Percentiles rank a stretch among this genome's conserved stretches.
Conservation (phyloP, 2,329 filamentous ascomycete genomes). For the Colletotrichum eremochloae region DNA sequence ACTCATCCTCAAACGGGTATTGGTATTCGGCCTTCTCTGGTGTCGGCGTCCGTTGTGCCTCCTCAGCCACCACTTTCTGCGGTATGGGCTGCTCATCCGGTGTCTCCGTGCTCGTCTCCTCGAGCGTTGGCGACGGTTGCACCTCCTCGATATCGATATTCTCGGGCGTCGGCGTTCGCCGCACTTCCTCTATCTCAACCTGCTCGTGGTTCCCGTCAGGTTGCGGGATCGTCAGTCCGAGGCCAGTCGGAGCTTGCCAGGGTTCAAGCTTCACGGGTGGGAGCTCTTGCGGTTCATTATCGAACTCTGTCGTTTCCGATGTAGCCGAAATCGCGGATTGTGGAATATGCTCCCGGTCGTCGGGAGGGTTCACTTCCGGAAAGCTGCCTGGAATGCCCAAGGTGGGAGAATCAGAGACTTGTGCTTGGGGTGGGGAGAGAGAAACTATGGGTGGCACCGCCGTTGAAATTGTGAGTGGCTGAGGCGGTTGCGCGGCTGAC, state of each 20-base stretch:
- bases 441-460: constrained; percentile 25
- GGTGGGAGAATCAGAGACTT: constrained; percentile 70
- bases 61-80: background rate
- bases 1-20: constrained; percentile 64
- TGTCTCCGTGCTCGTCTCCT: background rate
- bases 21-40: constrained; percentile 58
- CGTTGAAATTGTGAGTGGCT: constrained; percentile 28
- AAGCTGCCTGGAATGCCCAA: constrained; percentile 76
- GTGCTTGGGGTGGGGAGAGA: constrained; percentile 34
- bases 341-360: constrained; percentile 63
- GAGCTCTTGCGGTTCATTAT: constrained; percentile 77
- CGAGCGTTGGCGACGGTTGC: background rate
- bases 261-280: constrained; percentile 55
- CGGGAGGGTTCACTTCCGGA: constrained; percentile 56
- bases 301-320: constrained; percentile 78
- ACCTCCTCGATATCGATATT: background rate
- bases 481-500: constrained; percentile 19
- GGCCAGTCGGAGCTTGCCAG: constrained; percentile 35
- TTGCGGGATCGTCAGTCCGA: constrained; percentile 37
- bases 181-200: constrained; percentile 41
- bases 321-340: constrained; percentile 70
- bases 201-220: constrained; percentile 31
- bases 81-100: constrained; percentile 1
- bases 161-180: constrained; percentile 42
- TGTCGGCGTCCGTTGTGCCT: background rate